Evolutionary conservation across 768 basidiomycete species (phyloP).

Genomic region (Chiua virens): DNA sequence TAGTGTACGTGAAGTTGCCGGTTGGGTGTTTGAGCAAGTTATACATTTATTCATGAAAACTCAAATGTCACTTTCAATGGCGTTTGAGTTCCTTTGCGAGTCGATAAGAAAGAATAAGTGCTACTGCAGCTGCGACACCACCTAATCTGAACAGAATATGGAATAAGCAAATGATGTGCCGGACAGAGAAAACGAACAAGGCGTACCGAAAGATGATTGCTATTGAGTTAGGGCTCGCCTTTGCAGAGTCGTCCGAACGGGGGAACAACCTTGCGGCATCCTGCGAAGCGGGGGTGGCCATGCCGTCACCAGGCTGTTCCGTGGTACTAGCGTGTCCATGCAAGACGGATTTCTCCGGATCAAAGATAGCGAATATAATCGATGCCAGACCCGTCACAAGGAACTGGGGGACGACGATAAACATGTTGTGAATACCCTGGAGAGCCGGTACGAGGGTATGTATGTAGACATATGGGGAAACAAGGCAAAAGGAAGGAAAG

Average conservation of each 20-base stretch:
- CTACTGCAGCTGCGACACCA: slow-evolving; percentile 53
- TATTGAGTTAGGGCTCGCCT: slow-evolving; percentile 58
- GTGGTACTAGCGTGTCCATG: slow-evolving; percentile 33
- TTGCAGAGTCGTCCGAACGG: slow-evolving; percentile 9
- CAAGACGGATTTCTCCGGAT: slow-evolving; percentile 53
- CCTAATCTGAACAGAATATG: slow-evolving; percentile 44
- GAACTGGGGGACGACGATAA: slow-evolving; percentile 92
- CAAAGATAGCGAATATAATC: slow-evolving; percentile 83
- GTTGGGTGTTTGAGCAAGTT: too few species aligned
- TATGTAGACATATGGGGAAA: neutral
- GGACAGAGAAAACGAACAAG: neutral
- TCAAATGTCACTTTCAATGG: slow-evolving; percentile 2
- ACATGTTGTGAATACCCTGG: slow-evolving; percentile 94
- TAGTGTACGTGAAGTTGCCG: too few species aligned
- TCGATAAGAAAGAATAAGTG: slow-evolving; percentile 53
- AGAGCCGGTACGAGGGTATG: neutral
- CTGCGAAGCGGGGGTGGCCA: slow-evolving; percentile 1
- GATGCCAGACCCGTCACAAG: slow-evolving; percentile 85
- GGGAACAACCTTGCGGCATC: slow-evolving; percentile 7
- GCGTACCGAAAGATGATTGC: slow-evolving; percentile 76
- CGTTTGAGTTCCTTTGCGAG: slow-evolving; percentile 54
- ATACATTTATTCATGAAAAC: neutral
- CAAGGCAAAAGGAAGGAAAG: neutral
- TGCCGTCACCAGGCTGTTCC: slow-evolving; percentile 5
- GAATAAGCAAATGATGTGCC: neutral